These are phyloP conservation scores for Cutaneotrichosporon dermatis DNA, from an alignment of 1,284 basidiomycete species.

Conservation along the genomic window DNA sequence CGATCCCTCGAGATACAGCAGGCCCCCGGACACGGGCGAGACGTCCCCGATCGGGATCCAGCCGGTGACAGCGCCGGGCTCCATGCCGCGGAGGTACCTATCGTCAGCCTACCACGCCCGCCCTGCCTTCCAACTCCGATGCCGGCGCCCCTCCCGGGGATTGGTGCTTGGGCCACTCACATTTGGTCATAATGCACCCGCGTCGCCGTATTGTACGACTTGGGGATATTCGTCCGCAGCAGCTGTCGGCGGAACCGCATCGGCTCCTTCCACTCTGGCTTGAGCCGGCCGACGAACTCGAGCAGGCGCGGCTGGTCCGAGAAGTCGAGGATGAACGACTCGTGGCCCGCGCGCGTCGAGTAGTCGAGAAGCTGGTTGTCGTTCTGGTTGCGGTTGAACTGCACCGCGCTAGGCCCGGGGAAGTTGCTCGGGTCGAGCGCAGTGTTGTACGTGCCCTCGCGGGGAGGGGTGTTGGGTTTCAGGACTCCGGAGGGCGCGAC, in stretches of 20 bases:
- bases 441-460: slow-evolving; percentile 14
- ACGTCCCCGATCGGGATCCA: slow-evolving; percentile 34
- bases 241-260: slow-evolving; percentile 14
- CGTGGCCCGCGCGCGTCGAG: not conserved
- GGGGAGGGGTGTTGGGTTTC: slow-evolving; percentile 9
- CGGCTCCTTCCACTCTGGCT: slow-evolving; percentile 15
- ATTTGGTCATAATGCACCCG: slow-evolving; percentile 20
- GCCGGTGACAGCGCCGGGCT: slow-evolving; percentile 22
- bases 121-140: not conserved
- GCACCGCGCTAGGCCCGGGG: not conserved
- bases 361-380: slow-evolving; percentile 15
- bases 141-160: too few species aligned
- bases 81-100: slow-evolving; percentile 12
- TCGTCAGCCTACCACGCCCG: not conserved
- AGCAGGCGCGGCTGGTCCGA: slow-evolving; percentile 6
- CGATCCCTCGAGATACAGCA: slow-evolving; percentile 31
- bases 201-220: slow-evolving; percentile 10
- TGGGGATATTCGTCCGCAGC: slow-evolving; percentile 18
- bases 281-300: slow-evolving; percentile 7
- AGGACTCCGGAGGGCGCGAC: slow-evolving; percentile 9
- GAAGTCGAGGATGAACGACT: slow-evolving; percentile 12
- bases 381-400: slow-evolving; percentile 4
- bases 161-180: not conserved
- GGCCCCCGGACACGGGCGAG: slow-evolving; percentile 23
- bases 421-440: not conserved